Evolutionary conservation across 352 stramenopile genomes (phyloP).

Genomic region (Bremia lactucae): DNA sequence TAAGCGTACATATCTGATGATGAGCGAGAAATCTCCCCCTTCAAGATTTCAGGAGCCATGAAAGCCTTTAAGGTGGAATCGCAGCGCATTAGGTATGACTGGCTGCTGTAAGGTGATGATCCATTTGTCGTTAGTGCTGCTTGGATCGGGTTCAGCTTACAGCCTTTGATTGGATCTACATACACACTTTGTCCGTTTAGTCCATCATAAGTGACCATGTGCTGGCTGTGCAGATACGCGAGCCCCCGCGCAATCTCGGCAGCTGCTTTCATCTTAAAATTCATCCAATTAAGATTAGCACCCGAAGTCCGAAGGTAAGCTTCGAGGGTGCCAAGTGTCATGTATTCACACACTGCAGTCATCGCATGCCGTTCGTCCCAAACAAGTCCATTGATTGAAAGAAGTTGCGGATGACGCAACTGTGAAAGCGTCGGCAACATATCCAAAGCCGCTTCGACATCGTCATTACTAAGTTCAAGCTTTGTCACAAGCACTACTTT

Average conservation of each 20-base stretch:
- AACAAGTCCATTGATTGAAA: slow-evolving; percentile 48
- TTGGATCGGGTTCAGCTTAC: slow-evolving; percentile 70
- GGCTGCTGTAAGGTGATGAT: slow-evolving; percentile 19
- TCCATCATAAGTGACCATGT: slow-evolving; percentile 60
- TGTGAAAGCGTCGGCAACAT: slow-evolving; percentile 52
- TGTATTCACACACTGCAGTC: slow-evolving; percentile 56
- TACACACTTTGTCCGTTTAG: slow-evolving; percentile 61
- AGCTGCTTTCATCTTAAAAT: slow-evolving; percentile 71
- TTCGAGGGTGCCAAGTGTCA: slow-evolving; percentile 61
- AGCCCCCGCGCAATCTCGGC: slow-evolving; percentile 50
- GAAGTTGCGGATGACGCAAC: slow-evolving; percentile 56
- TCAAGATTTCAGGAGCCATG: slow-evolving; percentile 49
- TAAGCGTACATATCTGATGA: slow-evolving; percentile 71
- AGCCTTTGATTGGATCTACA: slow-evolving; percentile 58
- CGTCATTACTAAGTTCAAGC: slow-evolving; percentile 42
- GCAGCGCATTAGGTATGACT: slow-evolving; percentile 16
- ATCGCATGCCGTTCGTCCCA: slow-evolving; percentile 50
- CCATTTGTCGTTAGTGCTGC: slow-evolving; percentile 40
- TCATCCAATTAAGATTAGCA: slow-evolving; percentile 47
- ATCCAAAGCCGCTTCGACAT: slow-evolving; percentile 41
- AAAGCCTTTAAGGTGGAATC: slow-evolving; percentile 30
- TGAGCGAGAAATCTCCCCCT: slow-evolving; percentile 27
- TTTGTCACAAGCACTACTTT: slow-evolving; percentile 47
- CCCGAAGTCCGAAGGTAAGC: slow-evolving; percentile 30
- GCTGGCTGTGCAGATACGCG: slow-evolving; percentile 70